phyloP scores from a whole-genome alignment of 2,329 filamentous ascomycete species.

The Aspergillus chevalieri region DNA sequence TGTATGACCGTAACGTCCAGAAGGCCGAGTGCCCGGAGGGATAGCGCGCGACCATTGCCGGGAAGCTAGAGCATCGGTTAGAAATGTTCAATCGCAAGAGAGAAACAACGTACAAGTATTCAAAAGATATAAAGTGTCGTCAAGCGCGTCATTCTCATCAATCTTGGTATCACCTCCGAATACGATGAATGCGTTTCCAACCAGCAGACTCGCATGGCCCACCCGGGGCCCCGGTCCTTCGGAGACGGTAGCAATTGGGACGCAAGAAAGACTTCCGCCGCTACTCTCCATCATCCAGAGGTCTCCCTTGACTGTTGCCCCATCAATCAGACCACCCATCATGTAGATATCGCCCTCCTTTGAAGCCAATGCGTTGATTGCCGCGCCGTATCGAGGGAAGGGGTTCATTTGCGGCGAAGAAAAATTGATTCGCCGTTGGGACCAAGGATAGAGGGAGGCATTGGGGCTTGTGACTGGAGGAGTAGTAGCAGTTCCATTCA shows the following conservation, averaged over 20 bases:
- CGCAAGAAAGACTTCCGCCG: conserved; percentile 74
- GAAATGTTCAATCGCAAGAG: conserved; percentile 23
- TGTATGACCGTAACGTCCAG: conserved; percentile 91
- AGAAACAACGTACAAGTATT: conserved; percentile 75
- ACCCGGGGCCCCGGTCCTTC: conserved; percentile 94
- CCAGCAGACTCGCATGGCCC: conserved; percentile 85
- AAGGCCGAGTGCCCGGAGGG: conserved; percentile 75
- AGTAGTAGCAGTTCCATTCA: conserved; percentile 44
- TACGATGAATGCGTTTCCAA: conserved; percentile 97
- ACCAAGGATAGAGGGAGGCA: conserved; percentile 89
- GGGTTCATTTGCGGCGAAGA: conserved; percentile 75
- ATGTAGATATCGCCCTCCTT: conserved; percentile 97
- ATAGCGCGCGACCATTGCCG: conserved; percentile 96
- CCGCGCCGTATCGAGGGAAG: conserved; percentile 93
- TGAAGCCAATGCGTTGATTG: conserved; percentile 84
- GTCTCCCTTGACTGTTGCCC: conserved; percentile 92
- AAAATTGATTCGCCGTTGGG: conserved; percentile 80
- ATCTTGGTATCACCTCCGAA: conserved; percentile 98
- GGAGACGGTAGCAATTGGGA: conserved; percentile 82
- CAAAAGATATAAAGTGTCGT: conserved; percentile 91
- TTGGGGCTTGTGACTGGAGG: conserved; percentile 52
- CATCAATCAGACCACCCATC: conserved; percentile 94
- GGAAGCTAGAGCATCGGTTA: conserved; percentile 57
- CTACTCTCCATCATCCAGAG: conserved; percentile 96
- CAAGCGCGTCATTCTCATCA: conserved; percentile 81